Percentiles rank a stretch among this genome's conserved stretches.
Evolutionary conservation across 164 flowering plant species (phyloP).

Genomic region (Berberis vulgaris): DNA sequence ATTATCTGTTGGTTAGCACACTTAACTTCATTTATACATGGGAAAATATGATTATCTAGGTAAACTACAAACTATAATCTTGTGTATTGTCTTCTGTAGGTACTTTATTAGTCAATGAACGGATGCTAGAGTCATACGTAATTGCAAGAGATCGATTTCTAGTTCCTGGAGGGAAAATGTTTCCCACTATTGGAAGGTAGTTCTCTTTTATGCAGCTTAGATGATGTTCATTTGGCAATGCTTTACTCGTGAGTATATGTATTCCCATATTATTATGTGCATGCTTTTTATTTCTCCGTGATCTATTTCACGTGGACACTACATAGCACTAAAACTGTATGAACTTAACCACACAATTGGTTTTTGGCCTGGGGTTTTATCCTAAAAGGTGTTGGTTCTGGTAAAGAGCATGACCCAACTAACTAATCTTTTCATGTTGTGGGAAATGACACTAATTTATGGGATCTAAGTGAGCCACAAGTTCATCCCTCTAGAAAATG

Average conservation of each 20-base stretch:
- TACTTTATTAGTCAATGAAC: slow-evolving; percentile 86
- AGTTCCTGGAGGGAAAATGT: slow-evolving; percentile 85
- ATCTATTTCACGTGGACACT: too few species aligned
- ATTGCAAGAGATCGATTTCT: slow-evolving; percentile 97
- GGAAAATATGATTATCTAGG: neutral
- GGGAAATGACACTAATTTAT: too few species aligned
- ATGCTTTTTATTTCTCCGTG: too few species aligned
- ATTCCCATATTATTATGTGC: too few species aligned
- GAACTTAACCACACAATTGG: too few species aligned
- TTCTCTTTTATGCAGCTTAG: neutral
- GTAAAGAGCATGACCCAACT: too few species aligned
- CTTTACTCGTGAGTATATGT: neutral
- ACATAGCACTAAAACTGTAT: too few species aligned
- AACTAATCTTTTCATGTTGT: too few species aligned
- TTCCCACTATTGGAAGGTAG: slow-evolving; percentile 90
- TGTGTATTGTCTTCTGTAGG: slow-evolving; percentile 36
- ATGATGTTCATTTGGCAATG: neutral
- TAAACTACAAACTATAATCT: neutral
- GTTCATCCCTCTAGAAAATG: too few species aligned
- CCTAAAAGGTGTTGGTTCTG: too few species aligned
- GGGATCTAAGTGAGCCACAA: too few species aligned
- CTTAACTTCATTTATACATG: neutral
- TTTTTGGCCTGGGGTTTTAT: too few species aligned
- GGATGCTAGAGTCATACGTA: slow-evolving; percentile 97
- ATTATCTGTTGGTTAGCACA: neutral